These are phyloP conservation scores for Lentithecium fluviatile DNA, from an alignment of 495 filamentous ascomycete genomes.

Conservation along the genomic window DNA sequence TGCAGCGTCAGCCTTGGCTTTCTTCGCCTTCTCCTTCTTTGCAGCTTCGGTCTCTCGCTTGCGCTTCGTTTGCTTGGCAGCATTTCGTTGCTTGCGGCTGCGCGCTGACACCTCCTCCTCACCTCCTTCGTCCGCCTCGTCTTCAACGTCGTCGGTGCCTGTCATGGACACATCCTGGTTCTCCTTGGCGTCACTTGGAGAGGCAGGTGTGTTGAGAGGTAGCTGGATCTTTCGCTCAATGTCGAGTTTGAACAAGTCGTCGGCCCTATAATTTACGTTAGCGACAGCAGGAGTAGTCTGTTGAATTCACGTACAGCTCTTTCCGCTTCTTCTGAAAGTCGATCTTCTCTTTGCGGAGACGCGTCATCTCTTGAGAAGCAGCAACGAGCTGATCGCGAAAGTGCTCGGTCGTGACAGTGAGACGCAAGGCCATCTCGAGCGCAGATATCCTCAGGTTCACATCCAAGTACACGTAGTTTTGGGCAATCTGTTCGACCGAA, in stretches of 20 bases:
- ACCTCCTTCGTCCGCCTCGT: constrained; percentile 53
- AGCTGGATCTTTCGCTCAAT: constrained; percentile 81
- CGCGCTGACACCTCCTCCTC: constrained; percentile 19
- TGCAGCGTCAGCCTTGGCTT: constrained; percentile 73
- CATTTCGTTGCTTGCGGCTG: constrained; percentile 72
- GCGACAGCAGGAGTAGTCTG: not conserved
- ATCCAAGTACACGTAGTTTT: constrained; percentile 71
- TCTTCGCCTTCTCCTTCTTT: constrained; percentile 64
- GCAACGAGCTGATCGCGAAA: constrained; percentile 86
- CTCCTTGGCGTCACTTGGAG: constrained; percentile 66
- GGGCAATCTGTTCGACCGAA: constrained; percentile 61
- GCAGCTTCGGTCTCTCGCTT: constrained; percentile 69
- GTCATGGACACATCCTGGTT: constrained; percentile 51
- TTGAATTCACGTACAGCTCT: constrained; percentile 63
- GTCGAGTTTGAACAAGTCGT: constrained; percentile 78
- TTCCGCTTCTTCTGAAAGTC: constrained; percentile 83
- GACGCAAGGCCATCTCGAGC: constrained; percentile 81
- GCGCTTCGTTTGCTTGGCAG: constrained; percentile 55
- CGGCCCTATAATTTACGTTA: constrained; percentile 55
- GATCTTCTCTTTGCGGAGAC: constrained; percentile 90
- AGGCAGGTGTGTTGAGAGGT: constrained; percentile 66
- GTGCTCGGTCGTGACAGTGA: constrained; percentile 80
- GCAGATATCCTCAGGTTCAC: constrained; percentile 78
- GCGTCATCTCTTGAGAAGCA: constrained; percentile 88
- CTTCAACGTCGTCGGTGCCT: constrained; percentile 53